Conservation (phyloP, 139 green algal genomes). For the Deuterostichococcus epilithicus region DNA sequence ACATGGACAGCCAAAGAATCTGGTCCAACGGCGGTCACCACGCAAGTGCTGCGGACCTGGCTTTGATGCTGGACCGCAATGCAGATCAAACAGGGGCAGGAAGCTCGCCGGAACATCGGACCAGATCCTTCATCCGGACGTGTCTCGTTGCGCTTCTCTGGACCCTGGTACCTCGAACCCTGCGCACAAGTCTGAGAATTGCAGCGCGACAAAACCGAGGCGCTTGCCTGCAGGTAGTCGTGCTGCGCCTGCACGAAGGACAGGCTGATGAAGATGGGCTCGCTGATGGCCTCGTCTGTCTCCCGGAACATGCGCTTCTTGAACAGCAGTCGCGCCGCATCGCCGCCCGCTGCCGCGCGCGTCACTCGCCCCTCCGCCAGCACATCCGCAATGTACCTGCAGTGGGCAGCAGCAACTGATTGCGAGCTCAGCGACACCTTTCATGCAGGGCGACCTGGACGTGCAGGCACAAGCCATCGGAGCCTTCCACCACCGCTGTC, state of each 20-base stretch:
- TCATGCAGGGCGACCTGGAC: too few species aligned
- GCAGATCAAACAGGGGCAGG: too few species aligned
- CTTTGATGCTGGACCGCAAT: too few species aligned
- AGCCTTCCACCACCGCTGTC: too few species aligned
- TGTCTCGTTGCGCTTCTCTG: too few species aligned
- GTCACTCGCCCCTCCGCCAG: constrained; percentile 25
- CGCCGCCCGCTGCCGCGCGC: neutral
- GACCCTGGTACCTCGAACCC: neutral
- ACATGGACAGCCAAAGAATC: neutral
- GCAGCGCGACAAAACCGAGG: too few species aligned
- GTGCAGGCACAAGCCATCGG: neutral
- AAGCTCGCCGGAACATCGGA: too few species aligned
- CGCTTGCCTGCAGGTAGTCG: constrained; percentile 62
- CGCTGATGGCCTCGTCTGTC: constrained; percentile 91
- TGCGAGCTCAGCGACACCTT: too few species aligned
- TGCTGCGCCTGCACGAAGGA: constrained; percentile 90
- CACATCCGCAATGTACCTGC: constrained; percentile 74
- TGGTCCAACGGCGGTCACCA: too few species aligned
- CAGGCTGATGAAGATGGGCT: constrained; percentile 92
- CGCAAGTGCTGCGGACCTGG: too few species aligned
- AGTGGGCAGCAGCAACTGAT: too few species aligned
- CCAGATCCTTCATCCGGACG: too few species aligned
- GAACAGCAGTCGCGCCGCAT: constrained; percentile 75
- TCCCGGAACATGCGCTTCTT: constrained; percentile 96
- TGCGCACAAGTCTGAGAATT: neutral